Conservation (phyloP, 2,329 filamentous ascomycete species). For the Dactylellina sp. region DNA sequence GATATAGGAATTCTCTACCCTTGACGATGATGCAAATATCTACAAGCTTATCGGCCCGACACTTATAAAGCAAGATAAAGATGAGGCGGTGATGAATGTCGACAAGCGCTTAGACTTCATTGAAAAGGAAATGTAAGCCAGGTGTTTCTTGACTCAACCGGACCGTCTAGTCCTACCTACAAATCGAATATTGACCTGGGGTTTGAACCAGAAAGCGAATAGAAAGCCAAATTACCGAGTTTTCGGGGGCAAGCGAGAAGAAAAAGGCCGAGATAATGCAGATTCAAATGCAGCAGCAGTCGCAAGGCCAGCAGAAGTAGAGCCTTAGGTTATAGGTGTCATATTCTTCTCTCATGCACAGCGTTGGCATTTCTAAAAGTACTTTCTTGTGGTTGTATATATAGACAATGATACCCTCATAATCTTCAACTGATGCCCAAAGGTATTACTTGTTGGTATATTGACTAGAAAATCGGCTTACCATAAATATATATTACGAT, state of each 20-base stretch:
- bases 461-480: not conserved
- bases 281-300: conserved; percentile 64
- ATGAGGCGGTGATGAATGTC: conserved; percentile 89
- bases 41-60: conserved; percentile 97
- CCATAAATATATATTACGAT: too few species aligned
- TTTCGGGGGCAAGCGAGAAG: conserved; percentile 74
- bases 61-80: conserved; percentile 91
- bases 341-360: conserved; percentile 8
- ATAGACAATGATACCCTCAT: conserved; percentile 43
- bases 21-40: conserved; percentile 86
- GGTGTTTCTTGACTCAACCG: not conserved
- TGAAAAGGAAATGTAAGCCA: conserved; percentile 84
- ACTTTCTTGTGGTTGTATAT: conserved; percentile 35
- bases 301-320: conserved; percentile 59
- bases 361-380: conserved; percentile 24
- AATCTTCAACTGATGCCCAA: not conserved
- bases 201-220: conserved; percentile 70
- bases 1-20: conserved; percentile 79
- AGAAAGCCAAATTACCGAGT: conserved; percentile 74
- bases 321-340: not conserved
- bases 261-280: conserved; percentile 74
- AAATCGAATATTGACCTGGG: conserved; percentile 38
- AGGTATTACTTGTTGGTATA: not conserved
- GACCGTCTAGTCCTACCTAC: too few species aligned
- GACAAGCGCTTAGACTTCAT: conserved; percentile 93